Evolutionary conservation across 2,329 filamentous ascomycete genomes (phyloP), one percentile per base, ranked within the genome.

Genomic region (Epicoccum sorghinum): DNA sequence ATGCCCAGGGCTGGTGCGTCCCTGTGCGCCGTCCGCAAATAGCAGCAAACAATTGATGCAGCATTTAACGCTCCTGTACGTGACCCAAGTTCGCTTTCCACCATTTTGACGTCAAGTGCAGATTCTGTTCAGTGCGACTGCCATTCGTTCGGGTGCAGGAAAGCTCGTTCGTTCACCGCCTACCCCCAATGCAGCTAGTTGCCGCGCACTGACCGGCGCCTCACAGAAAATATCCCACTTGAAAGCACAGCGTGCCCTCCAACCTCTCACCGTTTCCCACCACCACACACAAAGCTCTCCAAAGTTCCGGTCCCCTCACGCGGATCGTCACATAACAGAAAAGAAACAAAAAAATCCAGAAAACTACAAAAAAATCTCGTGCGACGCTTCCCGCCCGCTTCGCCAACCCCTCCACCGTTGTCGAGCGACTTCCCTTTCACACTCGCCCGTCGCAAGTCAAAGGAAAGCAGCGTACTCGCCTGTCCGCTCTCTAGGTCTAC

Each of bases 311-410:
- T 70, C 65, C 70, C 58, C 62, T 47, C 35, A 64, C 62, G 67
- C 61, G 69, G 61, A 67, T 61, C 63, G 57, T 56, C 56, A 50
- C 68, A 72, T 69, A 73, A 69, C 67, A 68, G 66, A 72, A 73
- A 72, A 73, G 66, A 65, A 63, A 64, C 66, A 72, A 73, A 74
- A 74, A 74, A 72, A 71, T 66, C 50, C 66, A 72, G 67, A 74
- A 74, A 73, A 73, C 59, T 25, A 60, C 67, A 68, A 67, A 69
- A 71, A 72, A 71, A 63, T 62, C 61, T 49, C 56, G 67, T 63
- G 59, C 55, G 67, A 68, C 67, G 63, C 66, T 56, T 57, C 55
- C 53, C 58, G 50, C 59, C 59, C 62, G 66, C 63, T 57, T 65
- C 59, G 54, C 58, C 45, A 57, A 57, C 61, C 61, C 61, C 59